Evolutionary conservation across 306 rosid species (phyloP).

Genomic region (Leucaena leucocephala): DNA sequence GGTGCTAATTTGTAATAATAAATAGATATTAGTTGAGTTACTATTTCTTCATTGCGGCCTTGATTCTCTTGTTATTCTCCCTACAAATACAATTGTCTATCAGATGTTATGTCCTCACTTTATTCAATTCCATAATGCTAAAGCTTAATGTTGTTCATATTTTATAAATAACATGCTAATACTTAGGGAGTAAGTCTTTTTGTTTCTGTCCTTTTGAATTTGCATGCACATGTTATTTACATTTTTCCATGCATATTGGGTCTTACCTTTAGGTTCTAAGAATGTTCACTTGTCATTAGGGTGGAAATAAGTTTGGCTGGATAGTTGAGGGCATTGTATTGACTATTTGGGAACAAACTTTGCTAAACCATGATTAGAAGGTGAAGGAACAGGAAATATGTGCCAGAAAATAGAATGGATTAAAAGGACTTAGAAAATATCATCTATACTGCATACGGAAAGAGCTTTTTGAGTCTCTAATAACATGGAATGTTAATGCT

Average conservation of each 20-base stretch:
- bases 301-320: background rate
- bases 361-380: background rate
- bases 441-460: background rate
- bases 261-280: background rate
- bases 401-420: constrained; percentile 3
- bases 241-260: constrained; percentile 2
- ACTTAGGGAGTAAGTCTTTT: background rate
- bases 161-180: background rate
- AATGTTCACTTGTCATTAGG: background rate
- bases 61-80: background rate
- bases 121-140: background rate
- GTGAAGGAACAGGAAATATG: background rate
- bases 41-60: background rate
- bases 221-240: background rate
- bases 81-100: background rate
- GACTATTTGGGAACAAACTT: background rate
- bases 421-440: background rate
- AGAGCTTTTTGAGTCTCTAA: background rate
- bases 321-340: background rate
- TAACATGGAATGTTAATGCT: background rate
- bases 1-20: background rate
- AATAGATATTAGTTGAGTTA: constrained; percentile 9
- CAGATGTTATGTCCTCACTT: background rate
- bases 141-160: background rate
- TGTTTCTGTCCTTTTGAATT: constrained; percentile 5